phyloP scores from a whole-genome alignment of 2,329 filamentous ascomycete species.

The Talaromyces sp. region DNA sequence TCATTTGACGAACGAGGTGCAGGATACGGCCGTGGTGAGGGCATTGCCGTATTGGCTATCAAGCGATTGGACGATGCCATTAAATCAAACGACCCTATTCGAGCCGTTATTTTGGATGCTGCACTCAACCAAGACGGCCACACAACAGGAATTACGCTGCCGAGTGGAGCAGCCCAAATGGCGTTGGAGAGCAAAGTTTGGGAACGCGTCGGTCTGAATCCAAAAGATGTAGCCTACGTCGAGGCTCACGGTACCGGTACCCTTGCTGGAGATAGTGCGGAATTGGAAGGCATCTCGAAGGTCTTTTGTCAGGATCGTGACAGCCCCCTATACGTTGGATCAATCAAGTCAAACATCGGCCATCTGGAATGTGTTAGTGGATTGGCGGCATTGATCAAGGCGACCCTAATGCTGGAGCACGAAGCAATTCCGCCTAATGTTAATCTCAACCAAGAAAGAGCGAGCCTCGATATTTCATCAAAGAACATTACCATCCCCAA shows the following conservation, averaged over 20 bases:
- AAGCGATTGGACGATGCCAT: slow-evolving; percentile 50
- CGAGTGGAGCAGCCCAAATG: slow-evolving; percentile 38
- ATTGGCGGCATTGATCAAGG: slow-evolving; percentile 22
- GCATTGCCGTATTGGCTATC: slow-evolving; percentile 47
- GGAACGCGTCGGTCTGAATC: slow-evolving; percentile 32
- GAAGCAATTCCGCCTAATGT: slow-evolving; percentile 20
- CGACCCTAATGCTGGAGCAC: slow-evolving; percentile 16
- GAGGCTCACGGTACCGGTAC: slow-evolving; percentile 49
- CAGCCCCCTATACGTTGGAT: slow-evolving; percentile 25
- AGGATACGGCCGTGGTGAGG: slow-evolving; percentile 55
- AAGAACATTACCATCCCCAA: slow-evolving; percentile 24
- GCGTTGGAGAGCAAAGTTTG: slow-evolving; percentile 41
- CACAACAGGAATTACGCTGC: slow-evolving; percentile 43
- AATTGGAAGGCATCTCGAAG: slow-evolving; percentile 50
- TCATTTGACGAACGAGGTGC: slow-evolving; percentile 50
- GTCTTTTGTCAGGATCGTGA: slow-evolving; percentile 27
- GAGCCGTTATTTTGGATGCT: slow-evolving; percentile 28
- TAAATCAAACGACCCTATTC: slow-evolving; percentile 43
- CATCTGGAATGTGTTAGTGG: slow-evolving; percentile 23
- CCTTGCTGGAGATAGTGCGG: slow-evolving; percentile 56
- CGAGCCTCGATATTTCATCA: slow-evolving; percentile 12
- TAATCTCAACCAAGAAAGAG: slow-evolving; percentile 18
- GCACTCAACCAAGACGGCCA: slow-evolving; percentile 38
- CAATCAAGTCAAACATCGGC: slow-evolving; percentile 30
- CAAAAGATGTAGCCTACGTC: slow-evolving; percentile 29